These are phyloP conservation scores for Ophiognomonia clavigignenti-juglandacearum DNA, from an alignment of 2,329 filamentous ascomycete species.

Conservation along the genomic window DNA sequence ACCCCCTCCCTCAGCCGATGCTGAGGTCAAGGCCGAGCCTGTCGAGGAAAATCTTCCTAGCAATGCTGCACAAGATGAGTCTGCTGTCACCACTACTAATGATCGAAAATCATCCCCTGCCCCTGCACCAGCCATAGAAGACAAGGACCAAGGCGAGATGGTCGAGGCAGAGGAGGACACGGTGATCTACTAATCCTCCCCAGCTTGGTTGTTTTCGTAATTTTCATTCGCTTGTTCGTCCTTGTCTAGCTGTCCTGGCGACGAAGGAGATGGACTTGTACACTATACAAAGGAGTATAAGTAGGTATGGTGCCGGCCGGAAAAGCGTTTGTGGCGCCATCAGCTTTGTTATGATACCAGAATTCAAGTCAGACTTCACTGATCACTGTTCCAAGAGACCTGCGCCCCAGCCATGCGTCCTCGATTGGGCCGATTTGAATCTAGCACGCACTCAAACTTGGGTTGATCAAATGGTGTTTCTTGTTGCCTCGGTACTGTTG, in stretches of 20 bases:
- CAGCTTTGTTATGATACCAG: neutral
- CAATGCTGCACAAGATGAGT: slow-evolving; percentile 27
- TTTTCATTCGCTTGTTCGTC: slow-evolving; percentile 4
- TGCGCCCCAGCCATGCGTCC: neutral
- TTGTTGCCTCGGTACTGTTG: neutral
- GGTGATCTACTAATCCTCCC: slow-evolving; percentile 69
- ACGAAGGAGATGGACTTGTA: neutral
- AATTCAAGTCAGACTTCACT: neutral
- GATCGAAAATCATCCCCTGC: slow-evolving; percentile 10
- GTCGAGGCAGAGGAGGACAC: slow-evolving; percentile 85
- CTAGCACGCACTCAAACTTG: neutral
- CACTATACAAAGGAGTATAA: neutral
- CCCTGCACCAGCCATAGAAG: slow-evolving; percentile 20
- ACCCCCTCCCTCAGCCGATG: slow-evolving; percentile 20
- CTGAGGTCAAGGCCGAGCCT: slow-evolving; percentile 38
- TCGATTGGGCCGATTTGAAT: neutral
- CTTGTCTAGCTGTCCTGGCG: neutral
- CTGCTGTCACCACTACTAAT: slow-evolving; percentile 29
- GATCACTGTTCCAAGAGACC: neutral
- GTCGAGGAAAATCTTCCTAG: slow-evolving; percentile 32
- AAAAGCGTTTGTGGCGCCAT: neutral
- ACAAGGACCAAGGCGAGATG: slow-evolving; percentile 58
- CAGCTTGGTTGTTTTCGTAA: neutral
- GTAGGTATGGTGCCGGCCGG: neutral
- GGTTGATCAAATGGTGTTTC: neutral